Percentiles rank a stretch among this genome's conserved stretches.
Evolutionary conservation across 352 stramenopile species (phyloP).

Genomic region (Pilasporangium apinafurcum): DNA sequence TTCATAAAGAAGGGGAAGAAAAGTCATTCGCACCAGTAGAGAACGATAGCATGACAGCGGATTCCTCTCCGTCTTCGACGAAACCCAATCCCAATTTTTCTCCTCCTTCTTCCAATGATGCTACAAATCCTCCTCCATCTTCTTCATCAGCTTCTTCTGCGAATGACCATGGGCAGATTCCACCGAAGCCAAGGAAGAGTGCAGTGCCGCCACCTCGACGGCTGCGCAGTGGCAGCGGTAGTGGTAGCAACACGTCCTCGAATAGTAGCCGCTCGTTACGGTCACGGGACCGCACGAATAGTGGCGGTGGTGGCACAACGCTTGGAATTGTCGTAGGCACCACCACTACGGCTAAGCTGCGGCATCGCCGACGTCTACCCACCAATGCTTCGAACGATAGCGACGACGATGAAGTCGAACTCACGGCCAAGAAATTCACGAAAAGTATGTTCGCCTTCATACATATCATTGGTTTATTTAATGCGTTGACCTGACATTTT

Average conservation of each 20-base stretch:
- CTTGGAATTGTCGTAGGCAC: constrained; percentile 4
- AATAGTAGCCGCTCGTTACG: constrained; percentile 11
- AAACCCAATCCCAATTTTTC: no score
- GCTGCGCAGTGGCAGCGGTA: constrained; percentile 48
- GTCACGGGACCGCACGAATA: constrained; percentile 16
- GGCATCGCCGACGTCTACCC: not conserved
- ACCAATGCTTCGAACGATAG: constrained; percentile 23
- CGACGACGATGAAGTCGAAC: constrained; percentile 13
- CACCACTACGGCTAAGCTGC: no score
- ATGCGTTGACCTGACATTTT: not conserved
- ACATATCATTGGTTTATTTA: not conserved
- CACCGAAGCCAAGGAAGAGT: constrained; percentile 28
- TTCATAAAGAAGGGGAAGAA: no score
- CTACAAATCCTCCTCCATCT: no score
- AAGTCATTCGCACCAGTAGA: no score
- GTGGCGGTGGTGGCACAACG: constrained; percentile 8
- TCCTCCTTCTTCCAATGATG: no score
- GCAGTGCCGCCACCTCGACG: constrained; percentile 20
- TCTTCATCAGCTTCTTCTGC: no score
- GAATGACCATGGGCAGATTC: no score
- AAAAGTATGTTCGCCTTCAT: no score
- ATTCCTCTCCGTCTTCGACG: no score
- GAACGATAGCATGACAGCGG: no score
- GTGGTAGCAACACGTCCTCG: constrained; percentile 23
- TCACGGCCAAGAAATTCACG: constrained; percentile 3